Evolutionary conservation across 257 asterid species (phyloP).

Genomic region (Lavandula angustifolia): DNA sequence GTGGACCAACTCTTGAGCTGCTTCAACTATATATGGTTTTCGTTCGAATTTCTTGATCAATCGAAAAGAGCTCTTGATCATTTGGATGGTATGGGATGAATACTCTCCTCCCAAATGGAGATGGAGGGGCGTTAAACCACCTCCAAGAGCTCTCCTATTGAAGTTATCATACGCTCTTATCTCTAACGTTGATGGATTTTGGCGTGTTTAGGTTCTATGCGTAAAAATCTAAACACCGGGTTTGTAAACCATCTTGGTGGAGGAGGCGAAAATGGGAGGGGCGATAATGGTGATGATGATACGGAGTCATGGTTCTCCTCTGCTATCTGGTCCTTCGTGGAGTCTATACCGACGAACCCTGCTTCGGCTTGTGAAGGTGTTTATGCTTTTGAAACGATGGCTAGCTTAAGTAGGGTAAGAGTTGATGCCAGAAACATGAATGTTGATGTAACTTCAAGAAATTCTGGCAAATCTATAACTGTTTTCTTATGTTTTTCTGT

Average conservation of each 20-base stretch:
- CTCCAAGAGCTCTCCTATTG: conserved; percentile 63
- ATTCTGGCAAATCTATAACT: conserved; percentile 43
- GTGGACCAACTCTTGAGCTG: conserved; percentile 40
- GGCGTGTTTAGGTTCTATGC: conserved; percentile 64
- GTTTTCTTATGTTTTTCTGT: conserved; percentile 58
- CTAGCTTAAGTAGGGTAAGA: conserved; percentile 71
- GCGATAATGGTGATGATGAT: conserved; percentile 53
- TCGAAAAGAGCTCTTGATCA: conserved; percentile 65
- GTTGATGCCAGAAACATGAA: conserved; percentile 43
- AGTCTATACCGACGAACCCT: conserved; percentile 91
- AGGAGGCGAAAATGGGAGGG: conserved; percentile 48
- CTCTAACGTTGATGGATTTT: conserved; percentile 56
- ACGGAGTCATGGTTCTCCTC: conserved; percentile 74
- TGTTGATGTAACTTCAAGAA: conserved; percentile 51
- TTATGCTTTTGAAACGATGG: conserved; percentile 62
- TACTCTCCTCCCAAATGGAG: conserved; percentile 85
- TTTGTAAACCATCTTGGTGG: conserved; percentile 43
- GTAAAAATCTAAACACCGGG: conserved; percentile 43
- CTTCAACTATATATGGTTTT: conserved; percentile 27
- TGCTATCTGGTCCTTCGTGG: conserved; percentile 82
- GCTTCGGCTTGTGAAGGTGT: conserved; percentile 91
- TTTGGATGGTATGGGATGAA: conserved; percentile 70
- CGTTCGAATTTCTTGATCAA: conserved; percentile 35
- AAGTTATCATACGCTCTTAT: conserved; percentile 27
- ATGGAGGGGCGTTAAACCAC: conserved; percentile 86